Evolutionary conservation across 108 stramenopile genomes (phyloP), one percentile per base, ranked within the genome.

Genomic region (Skeletonema potamos): DNA sequence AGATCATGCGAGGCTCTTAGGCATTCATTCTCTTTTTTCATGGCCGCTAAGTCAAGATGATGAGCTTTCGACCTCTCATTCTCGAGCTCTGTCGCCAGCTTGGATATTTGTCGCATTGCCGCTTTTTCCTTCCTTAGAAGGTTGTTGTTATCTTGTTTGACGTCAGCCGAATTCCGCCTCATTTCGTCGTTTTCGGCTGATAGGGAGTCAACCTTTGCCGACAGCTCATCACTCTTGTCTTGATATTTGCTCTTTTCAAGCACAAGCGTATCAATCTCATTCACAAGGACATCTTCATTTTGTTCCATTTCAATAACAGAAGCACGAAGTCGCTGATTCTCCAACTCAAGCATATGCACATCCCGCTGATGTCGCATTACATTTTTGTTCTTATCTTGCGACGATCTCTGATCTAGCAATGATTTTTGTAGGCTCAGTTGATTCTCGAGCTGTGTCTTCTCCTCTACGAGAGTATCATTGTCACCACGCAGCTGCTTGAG

Each of bases 221-320:
- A 64, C 43, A 80, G 68, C n/a, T 27, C 13, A 64, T 80, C 79
- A 48, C 63, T 68, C 24, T 69, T 80, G 12, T 68, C 66, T 54
- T 73, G 72, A 37, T 44, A 58, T 8, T 63, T 58, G 20, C 63
- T 69, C 54, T 73, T 80, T 32, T 80, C 72, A 58, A 55, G 28
- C 4, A 80, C 79, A 6, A 80, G 56, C 3, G 68, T 69, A 9
- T 80, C 79, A 33, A 80, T 80, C 66, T 80, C 79, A 30, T 68
- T 30, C 15, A 73, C 67, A 27, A 80, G 68, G 24, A 80, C 57
- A 33, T 73, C 72, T 30, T 80, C 68, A 27, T 73, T 73, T 64
- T 69, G 62, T 55, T 80, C 79, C 2, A 80, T 43, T 65, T 80
- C 67, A 70, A 62, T 8, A 15, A 80, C 43, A 6, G 71, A 54